phyloP scores from a whole-genome alignment of 2,329 filamentous ascomycete genomes.

The Raffaelea deltoideospora region DNA sequence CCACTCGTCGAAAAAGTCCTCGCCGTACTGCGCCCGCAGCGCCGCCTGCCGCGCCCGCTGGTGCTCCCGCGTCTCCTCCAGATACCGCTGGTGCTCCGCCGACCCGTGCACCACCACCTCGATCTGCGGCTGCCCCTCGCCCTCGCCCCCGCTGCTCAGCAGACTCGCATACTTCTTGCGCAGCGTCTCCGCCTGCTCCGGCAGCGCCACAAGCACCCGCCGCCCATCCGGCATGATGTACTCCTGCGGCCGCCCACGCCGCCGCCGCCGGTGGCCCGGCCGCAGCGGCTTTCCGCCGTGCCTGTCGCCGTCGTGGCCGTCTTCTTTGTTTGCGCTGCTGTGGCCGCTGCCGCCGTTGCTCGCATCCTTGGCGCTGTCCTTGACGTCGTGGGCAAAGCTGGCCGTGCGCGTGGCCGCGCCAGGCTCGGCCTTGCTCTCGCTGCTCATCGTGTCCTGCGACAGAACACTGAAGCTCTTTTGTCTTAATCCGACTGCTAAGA shows the following conservation, averaged over 20 bases:
- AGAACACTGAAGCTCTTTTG: no score
- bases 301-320: not conserved
- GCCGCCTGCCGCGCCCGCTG: conserved; percentile 31
- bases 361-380: no score
- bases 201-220: conserved; percentile 39
- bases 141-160: conserved; percentile 6
- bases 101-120: conserved; percentile 45
- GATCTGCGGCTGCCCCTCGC: conserved; percentile 21
- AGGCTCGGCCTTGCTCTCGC: not conserved
- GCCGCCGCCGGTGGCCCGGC: not conserved
- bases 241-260: conserved; percentile 28
- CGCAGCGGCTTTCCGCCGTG: not conserved
- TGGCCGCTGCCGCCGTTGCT: not conserved
- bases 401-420: not conserved
- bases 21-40: conserved; percentile 32
- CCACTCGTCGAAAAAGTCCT: conserved; percentile 35
- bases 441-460: not conserved
- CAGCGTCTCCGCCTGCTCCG: conserved; percentile 36
- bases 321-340: not conserved
- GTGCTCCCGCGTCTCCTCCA: conserved; percentile 34
- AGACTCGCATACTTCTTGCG: conserved; percentile 23
- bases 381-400: not conserved
- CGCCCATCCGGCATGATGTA: conserved; percentile 40
- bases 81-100: conserved; percentile 26
- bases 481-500: no score